phyloP scores from a whole-genome alignment of 148 eudicot species.

The Fagopyrum tataricum region DNA sequence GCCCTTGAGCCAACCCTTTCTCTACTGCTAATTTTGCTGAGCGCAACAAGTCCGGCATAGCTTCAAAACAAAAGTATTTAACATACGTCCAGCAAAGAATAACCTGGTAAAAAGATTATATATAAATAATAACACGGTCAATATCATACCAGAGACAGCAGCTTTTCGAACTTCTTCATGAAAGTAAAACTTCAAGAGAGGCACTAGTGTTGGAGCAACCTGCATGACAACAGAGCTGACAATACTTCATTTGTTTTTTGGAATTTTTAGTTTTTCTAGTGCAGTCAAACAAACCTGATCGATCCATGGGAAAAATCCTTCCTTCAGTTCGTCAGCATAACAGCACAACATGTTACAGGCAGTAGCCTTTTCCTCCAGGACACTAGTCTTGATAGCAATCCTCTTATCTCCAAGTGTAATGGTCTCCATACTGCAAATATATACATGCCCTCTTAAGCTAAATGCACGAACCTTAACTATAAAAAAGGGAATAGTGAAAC shows the following conservation, averaged over 20 bases:
- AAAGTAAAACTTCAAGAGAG: conserved; percentile 88
- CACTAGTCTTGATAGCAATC: conserved; percentile 94
- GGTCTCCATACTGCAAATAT: conserved; percentile 77
- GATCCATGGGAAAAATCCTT: conserved; percentile 97
- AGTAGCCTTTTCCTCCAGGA: conserved; percentile 95
- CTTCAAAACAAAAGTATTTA: conserved; percentile 25
- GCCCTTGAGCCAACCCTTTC: conserved; percentile 91
- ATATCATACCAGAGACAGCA: conserved; percentile 75
- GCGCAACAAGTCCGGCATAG: conserved; percentile 89
- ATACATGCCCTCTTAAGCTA: neutral
- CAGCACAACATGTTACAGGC: conserved; percentile 98
- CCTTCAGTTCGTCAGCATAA: conserved; percentile 95
- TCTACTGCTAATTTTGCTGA: conserved; percentile 92
- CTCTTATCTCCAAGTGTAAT: conserved; percentile 95
- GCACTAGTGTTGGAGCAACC: conserved; percentile 93
- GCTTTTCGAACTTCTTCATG: conserved; percentile 97
- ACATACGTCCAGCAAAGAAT: neutral
- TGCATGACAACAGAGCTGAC: conserved; percentile 16
- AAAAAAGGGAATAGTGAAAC: neutral
- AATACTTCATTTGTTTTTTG: neutral
- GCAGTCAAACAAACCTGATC: conserved; percentile 58
- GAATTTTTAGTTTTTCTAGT: neutral
- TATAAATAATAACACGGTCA: neutral
- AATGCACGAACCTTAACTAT: neutral
- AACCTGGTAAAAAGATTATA: neutral